phyloP scores from a whole-genome alignment of 495 filamentous ascomycete genomes.

The Trichocladium uniseriatum region DNA sequence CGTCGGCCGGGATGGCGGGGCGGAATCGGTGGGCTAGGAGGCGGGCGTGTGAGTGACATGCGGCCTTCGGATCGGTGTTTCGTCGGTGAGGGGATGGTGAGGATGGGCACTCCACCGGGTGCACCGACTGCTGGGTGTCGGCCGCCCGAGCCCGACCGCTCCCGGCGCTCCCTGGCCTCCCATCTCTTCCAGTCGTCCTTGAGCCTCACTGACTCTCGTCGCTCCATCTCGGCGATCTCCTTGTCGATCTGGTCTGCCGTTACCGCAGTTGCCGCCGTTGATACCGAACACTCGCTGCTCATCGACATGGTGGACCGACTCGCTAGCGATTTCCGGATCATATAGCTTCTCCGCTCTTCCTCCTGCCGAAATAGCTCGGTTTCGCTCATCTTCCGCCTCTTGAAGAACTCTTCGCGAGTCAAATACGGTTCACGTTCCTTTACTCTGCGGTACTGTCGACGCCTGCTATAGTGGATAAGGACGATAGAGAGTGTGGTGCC shows the following conservation, averaged over 20 bases:
- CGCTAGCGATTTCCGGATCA: slow-evolving; percentile 42
- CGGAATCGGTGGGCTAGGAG: slow-evolving; percentile 1
- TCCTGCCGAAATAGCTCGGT: slow-evolving; percentile 23
- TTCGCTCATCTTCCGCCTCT: slow-evolving; percentile 20
- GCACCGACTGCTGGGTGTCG: slow-evolving; percentile 18
- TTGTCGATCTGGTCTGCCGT: slow-evolving; percentile 4
- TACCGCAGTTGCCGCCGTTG: background rate
- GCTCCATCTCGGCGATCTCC: slow-evolving; percentile 11
- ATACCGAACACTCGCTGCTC: background rate
- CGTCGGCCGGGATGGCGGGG: background rate
- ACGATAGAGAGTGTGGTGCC: slow-evolving; percentile 17
- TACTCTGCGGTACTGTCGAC: slow-evolving; percentile 14
- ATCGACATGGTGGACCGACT: slow-evolving; percentile 25
- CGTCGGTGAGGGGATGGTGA: slow-evolving; percentile 23
- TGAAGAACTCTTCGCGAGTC: slow-evolving; percentile 12
- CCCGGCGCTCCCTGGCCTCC: slow-evolving; percentile 20
- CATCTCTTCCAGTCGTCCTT: slow-evolving; percentile 27
- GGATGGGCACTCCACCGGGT: slow-evolving; percentile 9
- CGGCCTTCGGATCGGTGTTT: slow-evolving; percentile 20
- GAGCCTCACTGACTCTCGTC: slow-evolving; percentile 13
- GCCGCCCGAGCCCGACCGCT: slow-evolving; percentile 21
- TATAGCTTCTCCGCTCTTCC: slow-evolving; percentile 31
- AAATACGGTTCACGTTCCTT: slow-evolving; percentile 14
- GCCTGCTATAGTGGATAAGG: slow-evolving; percentile 18
- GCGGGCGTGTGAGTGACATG: slow-evolving; percentile 2